These are phyloP conservation scores for Podospora sp. DNA, from an alignment of 495 filamentous ascomycete genomes.

Conservation along the genomic window DNA sequence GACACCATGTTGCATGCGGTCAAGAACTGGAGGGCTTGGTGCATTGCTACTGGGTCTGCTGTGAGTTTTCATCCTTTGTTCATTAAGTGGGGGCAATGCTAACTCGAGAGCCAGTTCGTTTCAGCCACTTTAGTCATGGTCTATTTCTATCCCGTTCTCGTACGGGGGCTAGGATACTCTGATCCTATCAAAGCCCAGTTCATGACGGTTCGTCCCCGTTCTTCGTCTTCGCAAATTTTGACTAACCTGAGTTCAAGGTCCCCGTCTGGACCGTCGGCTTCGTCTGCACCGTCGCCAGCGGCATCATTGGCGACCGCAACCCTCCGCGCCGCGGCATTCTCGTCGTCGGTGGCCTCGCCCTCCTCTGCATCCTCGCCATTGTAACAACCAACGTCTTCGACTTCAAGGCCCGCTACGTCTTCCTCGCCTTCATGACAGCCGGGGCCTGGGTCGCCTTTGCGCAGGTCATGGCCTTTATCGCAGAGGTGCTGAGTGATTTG, in stretches of 20 bases:
- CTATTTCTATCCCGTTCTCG: constrained; percentile 58
- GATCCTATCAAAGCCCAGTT: constrained; percentile 45
- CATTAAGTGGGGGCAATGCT: constrained; percentile 10
- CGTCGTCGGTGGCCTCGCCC: constrained; percentile 43
- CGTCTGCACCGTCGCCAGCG: constrained; percentile 39
- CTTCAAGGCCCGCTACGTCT: constrained; percentile 52
- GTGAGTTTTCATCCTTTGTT: neutral
- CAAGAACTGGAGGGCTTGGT: neutral
- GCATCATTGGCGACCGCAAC: constrained; percentile 33
- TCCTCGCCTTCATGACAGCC: constrained; percentile 55
- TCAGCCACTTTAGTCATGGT: constrained; percentile 27
- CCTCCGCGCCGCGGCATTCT: constrained; percentile 27
- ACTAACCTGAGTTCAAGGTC: too few species aligned
- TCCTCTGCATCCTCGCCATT: constrained; percentile 47
- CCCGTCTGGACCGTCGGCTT: constrained; percentile 51
- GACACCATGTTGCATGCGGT: neutral
- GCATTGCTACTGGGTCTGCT: neutral
- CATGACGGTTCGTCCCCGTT: constrained; percentile 30
- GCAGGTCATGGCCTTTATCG: constrained; percentile 47
- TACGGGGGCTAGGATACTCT: constrained; percentile 49
- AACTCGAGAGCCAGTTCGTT: constrained; percentile 6
- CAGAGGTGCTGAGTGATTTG: constrained; percentile 46
- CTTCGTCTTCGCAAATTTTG: neutral
- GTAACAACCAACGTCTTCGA: constrained; percentile 47
- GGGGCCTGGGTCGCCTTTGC: constrained; percentile 54